Percentiles rank a stretch among this genome's conserved stretches.
phyloP scores from a whole-genome alignment of 2,329 filamentous ascomycete genomes.

The Fusarium tricinctum region DNA sequence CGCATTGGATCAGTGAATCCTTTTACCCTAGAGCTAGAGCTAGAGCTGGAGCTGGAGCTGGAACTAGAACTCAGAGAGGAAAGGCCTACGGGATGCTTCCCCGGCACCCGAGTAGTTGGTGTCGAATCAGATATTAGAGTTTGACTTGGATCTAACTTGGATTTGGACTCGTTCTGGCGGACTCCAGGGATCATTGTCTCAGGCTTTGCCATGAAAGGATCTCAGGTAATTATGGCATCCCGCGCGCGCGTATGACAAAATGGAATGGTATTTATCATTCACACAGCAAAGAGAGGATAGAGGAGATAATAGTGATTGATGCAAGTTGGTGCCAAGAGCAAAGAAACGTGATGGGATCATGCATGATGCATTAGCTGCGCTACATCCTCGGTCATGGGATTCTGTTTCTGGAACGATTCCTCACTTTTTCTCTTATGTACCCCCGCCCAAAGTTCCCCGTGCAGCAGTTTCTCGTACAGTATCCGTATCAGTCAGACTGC shows the following conservation, averaged over 20 bases:
- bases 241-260: constrained; percentile 14
- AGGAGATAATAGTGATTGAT: constrained; percentile 6
- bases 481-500: not conserved
- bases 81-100: constrained; percentile 40
- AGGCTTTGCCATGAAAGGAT: constrained; percentile 4
- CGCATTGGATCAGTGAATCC: not conserved
- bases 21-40: constrained; percentile 20
- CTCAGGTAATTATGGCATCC: not conserved
- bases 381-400: constrained; percentile 37
- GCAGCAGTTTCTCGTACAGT: constrained; percentile 18
- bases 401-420: constrained; percentile 37
- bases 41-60: constrained; percentile 23
- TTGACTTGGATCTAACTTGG: not conserved
- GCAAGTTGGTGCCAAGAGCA: constrained; percentile 13
- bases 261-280: not conserved
- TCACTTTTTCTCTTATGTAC: constrained; percentile 4
- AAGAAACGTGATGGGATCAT: constrained; percentile 31
- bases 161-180: not conserved
- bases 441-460: constrained; percentile 9
- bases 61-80: constrained; percentile 11
- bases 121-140: constrained; percentile 34
- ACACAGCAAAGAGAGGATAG: not conserved
- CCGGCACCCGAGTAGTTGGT: constrained; percentile 39
- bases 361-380: constrained; percentile 34
- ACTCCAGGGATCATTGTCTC: constrained; percentile 1